phyloP scores from a whole-genome alignment of 1,139 yeast genomes.

The Pichia sp. region DNA sequence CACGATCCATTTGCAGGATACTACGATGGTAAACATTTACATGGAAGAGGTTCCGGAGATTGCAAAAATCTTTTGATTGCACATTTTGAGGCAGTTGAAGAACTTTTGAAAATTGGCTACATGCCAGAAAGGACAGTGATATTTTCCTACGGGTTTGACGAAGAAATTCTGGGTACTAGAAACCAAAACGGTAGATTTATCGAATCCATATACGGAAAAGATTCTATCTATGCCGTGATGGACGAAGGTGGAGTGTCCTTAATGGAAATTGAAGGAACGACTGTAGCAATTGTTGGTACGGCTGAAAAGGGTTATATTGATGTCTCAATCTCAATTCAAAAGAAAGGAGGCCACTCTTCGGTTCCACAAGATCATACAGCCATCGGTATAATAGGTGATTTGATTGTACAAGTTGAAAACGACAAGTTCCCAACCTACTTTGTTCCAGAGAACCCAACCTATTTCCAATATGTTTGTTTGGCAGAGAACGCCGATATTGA shows the following conservation, averaged over 20 bases:
- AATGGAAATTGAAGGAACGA: constrained; percentile 27
- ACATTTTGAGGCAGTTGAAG: constrained; percentile 34
- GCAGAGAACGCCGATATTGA: constrained; percentile 35
- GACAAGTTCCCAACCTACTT: constrained; percentile 30
- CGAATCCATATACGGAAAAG: constrained; percentile 30
- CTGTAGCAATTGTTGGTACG: constrained; percentile 36
- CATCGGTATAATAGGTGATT: constrained; percentile 37
- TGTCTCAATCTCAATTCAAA: constrained; percentile 30
- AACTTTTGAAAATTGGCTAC: constrained; percentile 32
- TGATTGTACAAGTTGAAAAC: constrained; percentile 33
- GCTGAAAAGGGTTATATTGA: constrained; percentile 42
- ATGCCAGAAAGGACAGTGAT: constrained; percentile 35
- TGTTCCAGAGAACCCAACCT: constrained; percentile 35
- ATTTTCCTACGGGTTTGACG: constrained; percentile 42
- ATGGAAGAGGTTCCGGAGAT: constrained; percentile 42
- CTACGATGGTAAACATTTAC: constrained; percentile 32
- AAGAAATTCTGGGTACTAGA: constrained; percentile 33
- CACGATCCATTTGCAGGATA: constrained; percentile 37
- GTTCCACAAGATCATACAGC: constrained; percentile 41
- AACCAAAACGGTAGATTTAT: constrained; percentile 27
- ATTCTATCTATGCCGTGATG: constrained; percentile 34
- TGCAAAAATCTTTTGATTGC: constrained; percentile 39
- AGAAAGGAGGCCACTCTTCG: constrained; percentile 44
- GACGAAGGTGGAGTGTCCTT: constrained; percentile 39
- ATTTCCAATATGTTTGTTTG: constrained; percentile 34